phyloP scores from a whole-genome alignment of 495 filamentous ascomycete species.

The Podospora pseudocomata region DNA sequence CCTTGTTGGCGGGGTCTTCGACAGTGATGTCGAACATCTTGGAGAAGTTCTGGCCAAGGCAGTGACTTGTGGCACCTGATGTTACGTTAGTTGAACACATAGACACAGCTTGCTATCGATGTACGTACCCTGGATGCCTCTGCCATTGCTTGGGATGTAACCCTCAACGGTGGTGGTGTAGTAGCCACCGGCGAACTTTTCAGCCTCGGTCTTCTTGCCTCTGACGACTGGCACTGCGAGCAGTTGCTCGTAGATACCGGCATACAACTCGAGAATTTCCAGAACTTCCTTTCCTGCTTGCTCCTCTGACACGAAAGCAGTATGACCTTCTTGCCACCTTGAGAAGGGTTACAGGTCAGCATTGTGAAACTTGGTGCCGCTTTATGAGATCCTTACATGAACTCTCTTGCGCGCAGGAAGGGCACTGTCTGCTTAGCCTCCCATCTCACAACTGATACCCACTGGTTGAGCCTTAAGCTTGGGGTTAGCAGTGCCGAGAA shows the following conservation, averaged over 20 bases:
- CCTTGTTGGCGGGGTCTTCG: slow-evolving; percentile 72
- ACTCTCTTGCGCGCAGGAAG: slow-evolving; percentile 88
- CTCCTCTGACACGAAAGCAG: slow-evolving; percentile 79
- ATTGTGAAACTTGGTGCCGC: too few relatives aligned
- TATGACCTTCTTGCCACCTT: slow-evolving; percentile 94
- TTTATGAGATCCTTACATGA: slow-evolving; percentile 45
- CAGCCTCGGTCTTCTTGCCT: slow-evolving; percentile 80
- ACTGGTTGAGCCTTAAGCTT: slow-evolving; percentile 71
- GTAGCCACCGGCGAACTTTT: slow-evolving; percentile 93
- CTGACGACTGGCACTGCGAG: slow-evolving; percentile 91
- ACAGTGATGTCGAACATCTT: slow-evolving; percentile 98
- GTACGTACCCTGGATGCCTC: slow-evolving; percentile 74
- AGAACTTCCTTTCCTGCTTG: slow-evolving; percentile 78
- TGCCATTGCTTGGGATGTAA: slow-evolving; percentile 90
- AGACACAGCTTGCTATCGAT: not conserved
- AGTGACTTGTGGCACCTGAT: slow-evolving; percentile 75
- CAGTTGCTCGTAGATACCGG: slow-evolving; percentile 83
- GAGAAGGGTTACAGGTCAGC: too few relatives aligned
- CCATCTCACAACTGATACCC: slow-evolving; percentile 97
- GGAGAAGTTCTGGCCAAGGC: slow-evolving; percentile 93
- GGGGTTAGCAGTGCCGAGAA: slow-evolving; percentile 19
- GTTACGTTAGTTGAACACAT: not conserved
- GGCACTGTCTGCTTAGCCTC: slow-evolving; percentile 97
- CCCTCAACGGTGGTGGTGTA: slow-evolving; percentile 94
- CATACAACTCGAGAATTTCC: slow-evolving; percentile 89